Evolutionary conservation across 2,329 filamentous ascomycete genomes (phyloP), one percentile per base, ranked within the genome.

Genomic region (Penicillium sp.): DNA sequence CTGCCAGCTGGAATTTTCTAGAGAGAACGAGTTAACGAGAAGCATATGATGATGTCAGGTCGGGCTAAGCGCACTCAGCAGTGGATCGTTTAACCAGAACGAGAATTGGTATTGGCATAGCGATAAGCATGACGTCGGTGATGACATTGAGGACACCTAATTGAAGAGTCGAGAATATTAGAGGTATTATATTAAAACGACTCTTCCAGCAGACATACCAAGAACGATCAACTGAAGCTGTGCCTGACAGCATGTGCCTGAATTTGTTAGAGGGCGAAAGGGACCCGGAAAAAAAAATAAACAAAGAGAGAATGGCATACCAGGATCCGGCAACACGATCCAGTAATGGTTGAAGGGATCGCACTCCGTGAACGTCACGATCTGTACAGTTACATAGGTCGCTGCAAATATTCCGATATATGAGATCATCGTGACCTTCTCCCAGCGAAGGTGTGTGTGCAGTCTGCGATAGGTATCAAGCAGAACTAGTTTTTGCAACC

Each of bases 361-460:
- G 45, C 62, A 64, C 39, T 64, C 62, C 5, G 59, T 64, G n/a
- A 62, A 64, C 25, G 62, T 64, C 49, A 64, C 62, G 35, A 53
- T 56, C 42, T 64, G 62, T 12, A 64, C 62, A 5, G 41, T 51
- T 7, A 54, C n/a, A 54, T 64, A 64, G 11, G 62, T 58, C 12
- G 54, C 57, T 34, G 59, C 60, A 17, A 64, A 64, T 45, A 56
- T 38, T 8, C 25, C 45, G 34, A 59, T 31, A 39, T 62, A 64
- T 1, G 60, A 48, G 17, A 55, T 53, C 50, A 64, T 61, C 8
- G 62, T 62, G 41, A 42, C 14, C 43, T 58, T 64, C 39, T 64
- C 62, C 62, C 62, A 64, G 28, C 54, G 38, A 47, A 64, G 59
- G 7, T 64, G 39, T 7, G 22, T 55, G 41, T 62, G 51, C 14